These are phyloP conservation scores for Xylariales sp. DNA, from an alignment of 2,329 filamentous ascomycete species.

Conservation along the genomic window DNA sequence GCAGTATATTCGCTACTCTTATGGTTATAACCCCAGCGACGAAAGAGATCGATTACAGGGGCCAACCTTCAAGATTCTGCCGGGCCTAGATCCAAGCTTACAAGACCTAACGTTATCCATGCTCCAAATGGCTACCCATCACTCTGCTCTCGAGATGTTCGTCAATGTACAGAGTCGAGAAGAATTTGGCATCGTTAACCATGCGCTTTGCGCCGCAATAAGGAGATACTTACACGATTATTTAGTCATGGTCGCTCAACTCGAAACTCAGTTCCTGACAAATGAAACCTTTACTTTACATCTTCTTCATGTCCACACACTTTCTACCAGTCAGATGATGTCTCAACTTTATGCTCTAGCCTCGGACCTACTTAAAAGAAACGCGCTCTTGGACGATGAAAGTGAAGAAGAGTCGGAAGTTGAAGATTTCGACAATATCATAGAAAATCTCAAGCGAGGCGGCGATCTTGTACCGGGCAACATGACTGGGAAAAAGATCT, in stretches of 20 bases:
- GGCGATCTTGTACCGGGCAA: slow-evolving; percentile 82
- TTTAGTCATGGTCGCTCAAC: slow-evolving; percentile 88
- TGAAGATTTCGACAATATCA: slow-evolving; percentile 90
- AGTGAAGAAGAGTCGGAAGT: slow-evolving; percentile 77
- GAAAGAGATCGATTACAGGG: slow-evolving; percentile 90
- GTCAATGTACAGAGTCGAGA: slow-evolving; percentile 93
- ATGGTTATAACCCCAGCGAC: slow-evolving; percentile 82
- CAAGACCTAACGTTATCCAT: slow-evolving; percentile 88
- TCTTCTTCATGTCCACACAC: slow-evolving; percentile 89
- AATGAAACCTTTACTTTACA: slow-evolving; percentile 92
- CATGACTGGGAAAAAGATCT: slow-evolving; percentile 88
- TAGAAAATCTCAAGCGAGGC: slow-evolving; percentile 88
- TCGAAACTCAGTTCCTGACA: slow-evolving; percentile 92
- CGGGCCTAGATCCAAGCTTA: slow-evolving; percentile 89
- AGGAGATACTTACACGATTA: slow-evolving; percentile 94
- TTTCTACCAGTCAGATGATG: slow-evolving; percentile 91
- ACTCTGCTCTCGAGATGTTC: slow-evolving; percentile 89
- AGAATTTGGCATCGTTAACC: slow-evolving; percentile 93
- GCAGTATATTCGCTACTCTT: slow-evolving; percentile 91
- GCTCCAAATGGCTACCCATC: slow-evolving; percentile 94
- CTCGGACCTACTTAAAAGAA: slow-evolving; percentile 87
- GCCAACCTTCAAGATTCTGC: slow-evolving; percentile 80
- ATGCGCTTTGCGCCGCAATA: slow-evolving; percentile 95
- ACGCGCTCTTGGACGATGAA: slow-evolving; percentile 86
- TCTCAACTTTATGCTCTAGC: slow-evolving; percentile 88